phyloP scores from a whole-genome alignment of 495 filamentous ascomycete genomes.

The Halenospora varia region DNA sequence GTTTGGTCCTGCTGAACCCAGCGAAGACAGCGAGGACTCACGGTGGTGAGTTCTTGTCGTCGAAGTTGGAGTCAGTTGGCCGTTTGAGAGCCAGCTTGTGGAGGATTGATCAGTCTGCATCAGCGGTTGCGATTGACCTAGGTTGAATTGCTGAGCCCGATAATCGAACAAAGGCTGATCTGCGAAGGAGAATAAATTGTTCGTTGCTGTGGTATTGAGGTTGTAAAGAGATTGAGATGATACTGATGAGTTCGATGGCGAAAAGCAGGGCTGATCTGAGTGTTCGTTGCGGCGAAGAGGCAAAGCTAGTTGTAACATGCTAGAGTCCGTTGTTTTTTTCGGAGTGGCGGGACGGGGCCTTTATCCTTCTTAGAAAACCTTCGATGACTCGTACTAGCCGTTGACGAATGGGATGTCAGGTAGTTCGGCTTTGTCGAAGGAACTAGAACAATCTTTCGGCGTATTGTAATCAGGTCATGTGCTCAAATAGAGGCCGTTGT shows the following conservation, averaged over 20 bases:
- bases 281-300: background rate
- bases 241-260: slow-evolving; percentile 3
- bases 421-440: background rate
- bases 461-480: background rate
- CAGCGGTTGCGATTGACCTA: slow-evolving; percentile 15
- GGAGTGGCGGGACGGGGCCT: background rate
- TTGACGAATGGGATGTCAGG: background rate
- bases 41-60: slow-evolving; percentile 34
- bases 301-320: background rate
- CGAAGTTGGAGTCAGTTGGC: slow-evolving; percentile 26
- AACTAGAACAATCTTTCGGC: background rate
- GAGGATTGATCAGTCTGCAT: slow-evolving; percentile 21
- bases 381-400: background rate
- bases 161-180: slow-evolving; percentile 24
- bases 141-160: slow-evolving; percentile 10
- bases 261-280: background rate
- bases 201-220: slow-evolving; percentile 4
- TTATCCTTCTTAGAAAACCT: background rate
- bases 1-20: slow-evolving; percentile 49
- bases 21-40: slow-evolving; percentile 50
- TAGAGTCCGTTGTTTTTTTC: background rate
- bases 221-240: slow-evolving; percentile 16
- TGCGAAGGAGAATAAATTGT: slow-evolving; percentile 14
- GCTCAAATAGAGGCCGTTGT: background rate
- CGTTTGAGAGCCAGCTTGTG: slow-evolving; percentile 23